Evolutionary conservation across 805 yeast species (phyloP), one percentile per base, ranked within the genome.

Genomic region (Yamadazyma nakazawae): DNA sequence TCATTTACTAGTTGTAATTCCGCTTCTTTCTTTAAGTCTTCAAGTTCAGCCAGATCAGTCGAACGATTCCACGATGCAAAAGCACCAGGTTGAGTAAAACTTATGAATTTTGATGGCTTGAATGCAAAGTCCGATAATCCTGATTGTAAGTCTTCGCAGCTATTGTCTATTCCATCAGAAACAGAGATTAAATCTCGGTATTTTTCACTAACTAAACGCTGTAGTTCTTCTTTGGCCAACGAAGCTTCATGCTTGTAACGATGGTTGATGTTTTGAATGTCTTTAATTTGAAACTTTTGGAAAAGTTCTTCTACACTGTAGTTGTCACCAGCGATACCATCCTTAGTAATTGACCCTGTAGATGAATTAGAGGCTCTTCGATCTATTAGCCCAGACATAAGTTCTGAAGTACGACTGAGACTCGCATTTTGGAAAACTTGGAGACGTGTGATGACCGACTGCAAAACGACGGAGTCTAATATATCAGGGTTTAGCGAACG

Each of bases 171-270:
- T 45, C 68, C 73, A 47, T 71, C 75, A n/a, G 76, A 73, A 12
- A 72, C 70, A 38, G 63, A 60, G 39, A 72, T 70, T 55, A 72
- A 62, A 54, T 71, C 75, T 39, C 77, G 56, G 57, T 72, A 72
- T 44, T 72, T 72, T 26, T 51, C 53, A 6, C 75, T 72, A 17
- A 72, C 76, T 40, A 72, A 58, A 4, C 52, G 45, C 47, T 71
- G 75, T 13, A 72, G 54, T 36, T 70, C 66, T 10, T 53, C 31
- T 47, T 63, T 64, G 46, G 74, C 68, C 12, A 50, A 40, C 5
- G 48, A 49, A n/a, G 63, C 65, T 26, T 56, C 57, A 7, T 47
- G 48, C 31, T 59, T 55, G 48, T 69, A 70, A 18, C 63, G 61
- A 4, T 54, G 47, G 37, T 62, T 62, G 19, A 69, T 53, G 19